Conservation (phyloP, 2,329 filamentous ascomycete species). For the Aspergillus chevalieri region DNA sequence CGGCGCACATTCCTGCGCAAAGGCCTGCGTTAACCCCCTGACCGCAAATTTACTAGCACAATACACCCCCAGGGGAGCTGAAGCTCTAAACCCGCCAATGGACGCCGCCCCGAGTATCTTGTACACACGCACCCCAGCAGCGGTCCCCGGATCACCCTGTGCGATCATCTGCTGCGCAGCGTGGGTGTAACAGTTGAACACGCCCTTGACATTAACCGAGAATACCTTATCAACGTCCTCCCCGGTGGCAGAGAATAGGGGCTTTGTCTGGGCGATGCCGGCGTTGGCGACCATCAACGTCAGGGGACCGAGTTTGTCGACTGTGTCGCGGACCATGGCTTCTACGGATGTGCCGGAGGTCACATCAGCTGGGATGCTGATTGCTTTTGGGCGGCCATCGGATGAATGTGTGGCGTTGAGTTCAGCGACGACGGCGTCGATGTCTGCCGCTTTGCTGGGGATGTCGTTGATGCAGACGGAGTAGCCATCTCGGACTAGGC, state of each 20-base stretch:
- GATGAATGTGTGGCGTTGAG: constrained; percentile 9
- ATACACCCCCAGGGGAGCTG: constrained; percentile 57
- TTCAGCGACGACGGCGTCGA: constrained; percentile 41
- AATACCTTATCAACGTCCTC: constrained; percentile 56
- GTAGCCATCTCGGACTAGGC: constrained; percentile 60
- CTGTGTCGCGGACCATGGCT: constrained; percentile 47
- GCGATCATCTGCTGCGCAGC: constrained; percentile 61
- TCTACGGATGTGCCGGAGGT: constrained; percentile 51
- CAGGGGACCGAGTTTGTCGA: constrained; percentile 48
- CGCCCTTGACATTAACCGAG: constrained; percentile 58
- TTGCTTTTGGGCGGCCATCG: constrained; percentile 26
- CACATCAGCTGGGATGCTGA: constrained; percentile 56
- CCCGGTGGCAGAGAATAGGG: constrained; percentile 51
- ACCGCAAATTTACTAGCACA: constrained; percentile 62
- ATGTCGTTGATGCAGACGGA: constrained; percentile 62
- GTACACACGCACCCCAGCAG: constrained; percentile 19
- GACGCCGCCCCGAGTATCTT: constrained; percentile 51
- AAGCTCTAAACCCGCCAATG: constrained; percentile 57
- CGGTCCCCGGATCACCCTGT: constrained; percentile 44
- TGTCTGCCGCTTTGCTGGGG: constrained; percentile 45
- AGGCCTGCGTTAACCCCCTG: constrained; percentile 58
- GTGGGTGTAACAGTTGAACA: constrained; percentile 59
- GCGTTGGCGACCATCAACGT: constrained; percentile 56
- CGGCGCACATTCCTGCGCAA: constrained; percentile 59
- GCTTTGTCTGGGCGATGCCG: constrained; percentile 54